Evolutionary conservation across 345 rosid species (phyloP).

Genomic region (Corchorus olitorius): DNA sequence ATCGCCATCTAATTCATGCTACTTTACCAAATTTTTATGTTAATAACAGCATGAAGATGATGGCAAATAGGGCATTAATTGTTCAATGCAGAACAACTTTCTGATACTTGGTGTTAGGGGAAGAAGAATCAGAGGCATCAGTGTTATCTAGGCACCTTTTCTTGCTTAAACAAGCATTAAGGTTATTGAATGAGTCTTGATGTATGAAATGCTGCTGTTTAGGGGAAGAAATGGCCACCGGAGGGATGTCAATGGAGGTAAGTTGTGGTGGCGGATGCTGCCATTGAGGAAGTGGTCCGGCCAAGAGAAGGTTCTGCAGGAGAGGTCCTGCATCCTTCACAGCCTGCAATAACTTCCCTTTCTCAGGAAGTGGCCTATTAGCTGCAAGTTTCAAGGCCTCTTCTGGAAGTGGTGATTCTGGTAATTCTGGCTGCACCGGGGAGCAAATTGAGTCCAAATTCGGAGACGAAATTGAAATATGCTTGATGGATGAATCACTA

Average conservation of each 20-base stretch:
- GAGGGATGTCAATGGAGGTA: slow-evolving; percentile 64
- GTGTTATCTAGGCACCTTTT: slow-evolving; percentile 38
- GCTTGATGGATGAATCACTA: slow-evolving; percentile 15
- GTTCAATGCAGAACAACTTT: slow-evolving; percentile 30
- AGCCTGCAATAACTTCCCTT: slow-evolving; percentile 68
- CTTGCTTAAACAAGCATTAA: slow-evolving; percentile 24
- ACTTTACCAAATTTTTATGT: slow-evolving; percentile 7
- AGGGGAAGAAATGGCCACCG: slow-evolving; percentile 52
- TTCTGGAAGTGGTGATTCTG: neutral
- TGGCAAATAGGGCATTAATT: slow-evolving; percentile 10
- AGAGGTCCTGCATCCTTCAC: slow-evolving; percentile 76
- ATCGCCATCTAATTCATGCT: slow-evolving; percentile 24
- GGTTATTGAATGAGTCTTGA: slow-evolving; percentile 37
- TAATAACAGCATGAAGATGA: slow-evolving; percentile 26
- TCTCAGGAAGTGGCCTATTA: slow-evolving; percentile 54
- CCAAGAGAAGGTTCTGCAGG: slow-evolving; percentile 62
- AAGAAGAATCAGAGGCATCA: slow-evolving; percentile 37
- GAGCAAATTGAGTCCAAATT: slow-evolving; percentile 12
- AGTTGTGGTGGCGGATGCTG: slow-evolving; percentile 74
- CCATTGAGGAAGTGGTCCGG: slow-evolving; percentile 85
- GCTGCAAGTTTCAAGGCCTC: slow-evolving; percentile 38
- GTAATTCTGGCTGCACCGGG: neutral
- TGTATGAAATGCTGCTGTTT: slow-evolving; percentile 20
- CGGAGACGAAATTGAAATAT: slow-evolving; percentile 15
- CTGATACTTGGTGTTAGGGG: slow-evolving; percentile 29